Percentiles rank a stretch among this genome's conserved stretches.
phyloP scores from a whole-genome alignment of 257 asterid genomes.

The Thymus quinquecostatus region DNA sequence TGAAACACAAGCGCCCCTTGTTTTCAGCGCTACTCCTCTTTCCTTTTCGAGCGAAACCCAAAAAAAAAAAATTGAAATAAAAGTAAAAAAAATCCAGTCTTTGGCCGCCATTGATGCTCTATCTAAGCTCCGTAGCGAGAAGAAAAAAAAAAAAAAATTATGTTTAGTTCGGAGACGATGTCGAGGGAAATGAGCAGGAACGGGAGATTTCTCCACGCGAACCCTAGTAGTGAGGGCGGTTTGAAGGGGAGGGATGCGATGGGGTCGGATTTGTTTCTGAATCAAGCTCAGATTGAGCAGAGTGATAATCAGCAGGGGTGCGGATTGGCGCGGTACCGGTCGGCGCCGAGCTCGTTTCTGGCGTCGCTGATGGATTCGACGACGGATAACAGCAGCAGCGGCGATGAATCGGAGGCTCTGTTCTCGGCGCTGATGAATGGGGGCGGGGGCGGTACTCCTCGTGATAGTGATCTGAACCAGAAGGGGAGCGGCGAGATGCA shows the following conservation, averaged over 20 bases:
- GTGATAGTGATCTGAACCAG: constrained; percentile 42
- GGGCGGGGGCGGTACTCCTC: constrained; percentile 1
- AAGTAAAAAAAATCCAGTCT: not conserved
- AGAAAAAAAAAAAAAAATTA: not conserved
- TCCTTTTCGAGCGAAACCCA: constrained; percentile 8
- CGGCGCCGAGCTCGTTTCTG: constrained; percentile 83
- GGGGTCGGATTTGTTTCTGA: constrained; percentile 46
- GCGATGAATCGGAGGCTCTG: constrained; percentile 71
- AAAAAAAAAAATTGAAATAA: not conserved
- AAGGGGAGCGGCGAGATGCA: constrained; percentile 32
- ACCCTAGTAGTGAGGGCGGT: constrained; percentile 31
- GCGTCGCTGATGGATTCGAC: constrained; percentile 53
- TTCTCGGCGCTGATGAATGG: constrained; percentile 55
- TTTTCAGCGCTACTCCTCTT: constrained; percentile 32
- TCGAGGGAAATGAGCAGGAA: constrained; percentile 48
- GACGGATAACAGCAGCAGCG: constrained; percentile 47
- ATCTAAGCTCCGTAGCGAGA: too few species aligned
- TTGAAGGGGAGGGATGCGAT: constrained; percentile 32
- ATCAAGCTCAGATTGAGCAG: constrained; percentile 25
- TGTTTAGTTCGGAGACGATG: constrained; percentile 58
- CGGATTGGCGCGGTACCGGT: constrained; percentile 66
- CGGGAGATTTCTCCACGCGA: constrained; percentile 33
- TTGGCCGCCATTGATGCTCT: not conserved
- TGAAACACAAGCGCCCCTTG: constrained; percentile 29
- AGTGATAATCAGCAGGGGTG: constrained; percentile 18